Base-by-base conservation (phyloP, 2,329 filamentous ascomycete genomes). In the Kalmusia sp. region DNA sequence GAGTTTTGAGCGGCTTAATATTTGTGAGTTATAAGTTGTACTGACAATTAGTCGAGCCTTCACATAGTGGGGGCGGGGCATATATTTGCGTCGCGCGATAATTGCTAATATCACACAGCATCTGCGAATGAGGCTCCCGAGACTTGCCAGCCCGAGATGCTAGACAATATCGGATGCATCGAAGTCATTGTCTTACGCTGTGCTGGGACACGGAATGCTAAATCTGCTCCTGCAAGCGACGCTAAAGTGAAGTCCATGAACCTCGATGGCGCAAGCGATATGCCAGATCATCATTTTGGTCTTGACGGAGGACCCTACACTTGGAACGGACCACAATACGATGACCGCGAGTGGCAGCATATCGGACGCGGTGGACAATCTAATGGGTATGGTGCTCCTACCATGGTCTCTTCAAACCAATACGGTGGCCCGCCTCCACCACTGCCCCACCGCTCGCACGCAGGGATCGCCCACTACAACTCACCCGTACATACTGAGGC, bases 1-100 rank as follows among this genome's bases (percentile, higher is more conserved):
- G 83, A 76, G 74, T 4, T 85, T 85, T 58, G 77, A 79, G 37
- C 75, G 76, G 35, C 71, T 83, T 21, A 77, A 80, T 39, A 76
- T 77, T 51, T 74, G 81, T 83, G 63, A 58, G 72, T 45, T 3
- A 2, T n/a, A n/a, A n/a, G n/a, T n/a, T n/a, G n/a, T n/a, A n/a
- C n/a, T n/a, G n/a, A n/a, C n/a, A n/a, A n/a, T n/a, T n/a, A n/a
- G n/a, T n/a, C n/a, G n/a, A n/a, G n/a, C n/a, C n/a, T 17, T 21
- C 15, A 9, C 8, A n/a, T 24, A 12, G 4, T 25, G 21, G n/a
- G 8, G 9, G 14, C 6, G n/a, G n/a, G n/a, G 30, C 17, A n/a
- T 15, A n/a, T 14, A 12, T 27, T 9, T 22, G n/a, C 12, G 11
- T 3, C 25, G 6, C 2, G 25, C 12, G 24, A 4, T 1, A 30